Evolutionary conservation across 179 eudicot species (phyloP).

Genomic region (Spergularia azorica): DNA sequence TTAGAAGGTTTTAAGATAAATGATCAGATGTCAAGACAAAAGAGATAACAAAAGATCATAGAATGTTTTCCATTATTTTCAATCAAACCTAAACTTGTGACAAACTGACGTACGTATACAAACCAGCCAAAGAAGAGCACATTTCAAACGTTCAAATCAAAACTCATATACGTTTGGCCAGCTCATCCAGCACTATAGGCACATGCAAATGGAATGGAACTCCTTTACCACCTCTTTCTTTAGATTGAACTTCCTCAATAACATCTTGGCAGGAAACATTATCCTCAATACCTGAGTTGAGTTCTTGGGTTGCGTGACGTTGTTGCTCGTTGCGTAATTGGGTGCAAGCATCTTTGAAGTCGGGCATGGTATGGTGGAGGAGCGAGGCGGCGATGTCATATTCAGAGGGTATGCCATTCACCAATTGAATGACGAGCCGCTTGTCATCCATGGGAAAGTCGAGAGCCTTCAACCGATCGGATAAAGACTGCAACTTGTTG

Average conservation of each 20-base stretch:
- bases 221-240: slow-evolving; percentile 46
- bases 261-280: slow-evolving; percentile 51
- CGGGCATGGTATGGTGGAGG: too few species aligned
- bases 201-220: slow-evolving; percentile 70
- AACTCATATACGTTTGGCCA: slow-evolving; percentile 59
- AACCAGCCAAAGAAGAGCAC: neutral
- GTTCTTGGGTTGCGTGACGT: too few species aligned
- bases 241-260: slow-evolving; percentile 51
- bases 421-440: too few species aligned
- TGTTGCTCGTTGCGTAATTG: too few species aligned
- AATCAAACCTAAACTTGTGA: neutral
- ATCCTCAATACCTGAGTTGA: too few species aligned
- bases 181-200: slow-evolving; percentile 59
- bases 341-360: too few species aligned
- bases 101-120: neutral
- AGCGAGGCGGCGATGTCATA: too few species aligned
- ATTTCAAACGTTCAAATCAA: neutral
- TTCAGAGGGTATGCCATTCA: too few species aligned
- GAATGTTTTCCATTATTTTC: too few species aligned
- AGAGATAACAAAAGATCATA: neutral
- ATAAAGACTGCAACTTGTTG: too few species aligned
- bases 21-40: neutral
- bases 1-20: neutral
- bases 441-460: too few species aligned
- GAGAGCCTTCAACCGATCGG: too few species aligned